These are phyloP conservation scores for Thelephora terrestris DNA, from an alignment of 1,284 basidiomycete genomes.

Conservation along the genomic window DNA sequence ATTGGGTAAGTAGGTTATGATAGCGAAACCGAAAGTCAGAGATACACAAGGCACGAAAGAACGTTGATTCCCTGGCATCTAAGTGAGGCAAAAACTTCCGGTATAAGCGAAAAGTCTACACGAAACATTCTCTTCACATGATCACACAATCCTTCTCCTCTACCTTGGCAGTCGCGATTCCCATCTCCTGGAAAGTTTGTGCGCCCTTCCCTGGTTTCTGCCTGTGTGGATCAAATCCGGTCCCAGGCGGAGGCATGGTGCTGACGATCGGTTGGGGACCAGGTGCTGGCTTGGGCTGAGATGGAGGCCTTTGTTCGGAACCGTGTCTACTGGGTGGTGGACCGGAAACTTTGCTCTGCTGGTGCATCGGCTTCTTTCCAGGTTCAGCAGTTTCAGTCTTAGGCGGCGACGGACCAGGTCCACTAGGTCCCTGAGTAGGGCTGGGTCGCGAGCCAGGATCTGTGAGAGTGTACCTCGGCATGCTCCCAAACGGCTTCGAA, in stretches of 20 bases:
- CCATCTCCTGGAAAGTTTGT: conserved; percentile 90
- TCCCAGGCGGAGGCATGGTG: conserved; percentile 4
- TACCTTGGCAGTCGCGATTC: conserved; percentile 62
- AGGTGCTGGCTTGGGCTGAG: conserved; percentile 10
- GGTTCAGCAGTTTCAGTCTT: background rate
- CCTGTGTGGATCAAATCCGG: conserved; percentile 1
- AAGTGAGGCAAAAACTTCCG: too few species aligned
- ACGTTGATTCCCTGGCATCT: too few species aligned
- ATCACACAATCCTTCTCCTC: conserved; percentile 76
- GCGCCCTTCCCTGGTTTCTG: conserved; percentile 32
- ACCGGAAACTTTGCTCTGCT: background rate
- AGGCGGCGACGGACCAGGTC: background rate
- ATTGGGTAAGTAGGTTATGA: too few species aligned
- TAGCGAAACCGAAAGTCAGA: background rate
- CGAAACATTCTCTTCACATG: conserved; percentile 39
- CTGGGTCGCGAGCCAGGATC: conserved; percentile 15
- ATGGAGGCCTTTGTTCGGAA: conserved; percentile 11
- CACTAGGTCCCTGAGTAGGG: conserved; percentile 9
- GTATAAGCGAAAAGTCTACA: too few species aligned
- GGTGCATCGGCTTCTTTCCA: background rate
- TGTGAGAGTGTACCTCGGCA: conserved; percentile 19
- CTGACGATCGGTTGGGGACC: background rate
- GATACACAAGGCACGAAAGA: too few species aligned
- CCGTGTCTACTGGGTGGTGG: background rate
- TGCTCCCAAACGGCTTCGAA: conserved; percentile 12